These are phyloP conservation scores for Picea sitchensis DNA, from an alignment of 75 land plant genomes.

Conservation along the genomic window DNA sequence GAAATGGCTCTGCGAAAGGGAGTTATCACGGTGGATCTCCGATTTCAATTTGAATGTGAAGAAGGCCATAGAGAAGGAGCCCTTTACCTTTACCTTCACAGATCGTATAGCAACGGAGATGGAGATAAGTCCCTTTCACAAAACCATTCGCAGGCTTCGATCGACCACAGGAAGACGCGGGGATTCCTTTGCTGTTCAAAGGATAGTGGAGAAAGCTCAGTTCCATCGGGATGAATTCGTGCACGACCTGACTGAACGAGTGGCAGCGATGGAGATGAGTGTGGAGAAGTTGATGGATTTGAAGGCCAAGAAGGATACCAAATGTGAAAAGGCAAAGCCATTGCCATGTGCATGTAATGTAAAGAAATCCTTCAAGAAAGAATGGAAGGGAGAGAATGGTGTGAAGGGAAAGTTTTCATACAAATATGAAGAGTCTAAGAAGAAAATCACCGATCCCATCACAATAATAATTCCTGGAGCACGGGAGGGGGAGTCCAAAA, in stretches of 20 bases:
- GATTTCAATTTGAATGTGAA: too few species aligned
- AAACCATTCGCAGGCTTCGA: background rate
- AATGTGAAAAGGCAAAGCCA: background rate
- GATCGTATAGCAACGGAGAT: background rate
- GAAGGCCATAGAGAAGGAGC: background rate
- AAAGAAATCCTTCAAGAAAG: constrained; percentile 5
- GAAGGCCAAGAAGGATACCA: background rate
- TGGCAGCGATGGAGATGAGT: constrained; percentile 4
- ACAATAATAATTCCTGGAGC: background rate
- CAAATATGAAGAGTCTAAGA: background rate
- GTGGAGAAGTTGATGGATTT: background rate
- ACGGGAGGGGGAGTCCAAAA: background rate
- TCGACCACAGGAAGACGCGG: too few species aligned
- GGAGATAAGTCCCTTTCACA: background rate
- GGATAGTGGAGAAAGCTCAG: background rate
- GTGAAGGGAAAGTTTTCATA: constrained; percentile 8
- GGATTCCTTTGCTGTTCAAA: background rate
- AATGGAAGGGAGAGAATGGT: constrained; percentile 2
- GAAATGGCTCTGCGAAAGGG: background rate
- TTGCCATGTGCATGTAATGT: background rate
- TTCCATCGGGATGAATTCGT: background rate
- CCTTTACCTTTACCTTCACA: background rate
- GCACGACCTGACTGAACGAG: background rate
- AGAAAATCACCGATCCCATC: too few species aligned
- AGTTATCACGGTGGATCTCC: too few species aligned